Base-by-base conservation (phyloP, 1,284 basidiomycete species). In the Porodaedalea pini region DNA sequence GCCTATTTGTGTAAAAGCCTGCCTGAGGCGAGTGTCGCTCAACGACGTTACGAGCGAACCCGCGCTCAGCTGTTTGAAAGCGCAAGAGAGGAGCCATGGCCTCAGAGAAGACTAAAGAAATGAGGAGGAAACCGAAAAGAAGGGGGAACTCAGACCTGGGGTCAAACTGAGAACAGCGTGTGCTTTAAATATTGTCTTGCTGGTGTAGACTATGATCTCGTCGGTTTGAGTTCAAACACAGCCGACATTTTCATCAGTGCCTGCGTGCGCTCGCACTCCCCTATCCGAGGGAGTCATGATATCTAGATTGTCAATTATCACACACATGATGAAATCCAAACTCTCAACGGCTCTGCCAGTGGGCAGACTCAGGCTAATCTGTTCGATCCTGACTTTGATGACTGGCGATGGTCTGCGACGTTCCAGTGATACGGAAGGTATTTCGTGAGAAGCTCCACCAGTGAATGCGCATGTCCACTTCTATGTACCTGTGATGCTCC, bases 1-100 rank as follows among this genome's bases (percentile, higher is more conserved):
- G 25, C 31, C 39, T 15, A 54, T 45, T n/a, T 39, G 57, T 3
- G 36, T 48, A 58, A 43, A 31, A 54, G 54, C 57, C 60, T 63
- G 56, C 60, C 53, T 59, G 56, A 60, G 59, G 59, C 56, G 60
- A 55, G 57, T 50, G 57, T 57, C 62, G 63, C 60, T 63, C 63
- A 55, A 44, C 47, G 51, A 63, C 44, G 29, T 51, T 37, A 37
- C 23, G 64, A 63, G 63, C 63, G 63, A 61, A 57, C 62, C 56
- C 57, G 60, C 63, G 64, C 61, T 61, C 64, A 54, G 40, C 52
- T 59, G 54, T 39, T 50, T 45, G 23, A 44, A 51, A 55, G 54
- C 44, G 54, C 53, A 52, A 32, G 31, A 52, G 40, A 43, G 58
- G 58, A 39, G 58, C 58, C 58, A 59, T 59, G 40, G 41, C 40